Evolutionary conservation across 148 eudicot genomes (phyloP).

Genomic region (Rhododendron molle): DNA sequence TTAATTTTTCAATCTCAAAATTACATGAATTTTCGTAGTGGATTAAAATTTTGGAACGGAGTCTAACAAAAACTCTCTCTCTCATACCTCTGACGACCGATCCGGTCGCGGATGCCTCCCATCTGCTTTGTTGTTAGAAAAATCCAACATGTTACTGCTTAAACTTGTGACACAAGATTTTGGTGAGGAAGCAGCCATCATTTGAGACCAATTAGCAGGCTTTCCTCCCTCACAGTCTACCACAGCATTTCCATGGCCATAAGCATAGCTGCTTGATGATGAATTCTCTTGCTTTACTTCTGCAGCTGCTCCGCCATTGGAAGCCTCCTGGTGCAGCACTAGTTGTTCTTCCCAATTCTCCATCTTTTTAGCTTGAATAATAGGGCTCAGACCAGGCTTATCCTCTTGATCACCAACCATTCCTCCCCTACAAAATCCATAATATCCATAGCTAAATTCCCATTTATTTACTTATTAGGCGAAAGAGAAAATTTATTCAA

Average conservation of each 20-base stretch:
- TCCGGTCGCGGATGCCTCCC: constrained; percentile 40
- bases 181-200: constrained; percentile 67
- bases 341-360: constrained; percentile 60
- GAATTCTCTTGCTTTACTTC: constrained; percentile 41
- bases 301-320: constrained; percentile 8
- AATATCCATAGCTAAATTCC: neutral
- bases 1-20: neutral
- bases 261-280: constrained; percentile 24
- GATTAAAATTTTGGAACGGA: neutral
- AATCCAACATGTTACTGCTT: constrained; percentile 48
- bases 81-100: constrained; percentile 54
- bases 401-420: constrained; percentile 43
- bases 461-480: neutral
- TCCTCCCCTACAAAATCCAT: constrained; percentile 39
- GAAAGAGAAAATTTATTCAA: no score
- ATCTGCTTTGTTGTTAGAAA: constrained; percentile 39
- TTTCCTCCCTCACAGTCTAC: constrained; percentile 15
- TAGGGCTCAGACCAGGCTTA: constrained; percentile 21
- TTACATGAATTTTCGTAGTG: neutral
- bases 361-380: constrained; percentile 35
- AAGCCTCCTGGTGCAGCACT: constrained; percentile 21
- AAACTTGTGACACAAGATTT: constrained; percentile 62
- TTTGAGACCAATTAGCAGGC: constrained; percentile 40
- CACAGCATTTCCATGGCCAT: constrained; percentile 16
- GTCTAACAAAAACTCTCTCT: neutral